phyloP scores from a whole-genome alignment of 768 basidiomycete genomes.

The Collybia mongolica region DNA sequence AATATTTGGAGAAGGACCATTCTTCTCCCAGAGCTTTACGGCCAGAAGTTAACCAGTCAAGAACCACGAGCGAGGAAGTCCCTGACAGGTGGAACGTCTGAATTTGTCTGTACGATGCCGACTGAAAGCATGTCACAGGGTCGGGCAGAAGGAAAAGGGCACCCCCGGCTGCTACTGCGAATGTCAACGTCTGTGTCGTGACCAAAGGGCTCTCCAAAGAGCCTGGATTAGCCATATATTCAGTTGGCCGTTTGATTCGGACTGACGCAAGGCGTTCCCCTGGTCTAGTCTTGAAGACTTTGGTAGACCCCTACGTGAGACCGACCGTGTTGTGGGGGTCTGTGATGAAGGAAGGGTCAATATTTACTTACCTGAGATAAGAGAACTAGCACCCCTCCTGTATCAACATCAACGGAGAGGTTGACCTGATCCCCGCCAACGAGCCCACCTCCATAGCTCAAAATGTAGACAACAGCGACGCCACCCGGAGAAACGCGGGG shows the following conservation, averaged over 20 bases:
- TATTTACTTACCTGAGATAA: slow-evolving; percentile 72
- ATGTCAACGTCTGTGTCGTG: slow-evolving; percentile 67
- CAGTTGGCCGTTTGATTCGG: slow-evolving; percentile 8
- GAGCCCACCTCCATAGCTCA: slow-evolving; percentile 91
- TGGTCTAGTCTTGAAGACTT: slow-evolving; percentile 83
- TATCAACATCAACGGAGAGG: slow-evolving; percentile 59
- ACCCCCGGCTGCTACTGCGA: slow-evolving; percentile 48
- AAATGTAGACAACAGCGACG: slow-evolving; percentile 71
- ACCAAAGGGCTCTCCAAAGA: slow-evolving; percentile 6
- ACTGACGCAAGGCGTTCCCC: slow-evolving; percentile 56
- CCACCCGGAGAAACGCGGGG: slow-evolving; percentile 50
- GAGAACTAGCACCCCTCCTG: slow-evolving; percentile 60
- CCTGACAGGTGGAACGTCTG: slow-evolving; percentile 73
- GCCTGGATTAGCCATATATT: background rate
- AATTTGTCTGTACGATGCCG: slow-evolving; percentile 78
- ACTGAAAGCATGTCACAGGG: slow-evolving; percentile 89
- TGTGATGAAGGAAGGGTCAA: background rate
- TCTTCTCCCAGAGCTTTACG: slow-evolving; percentile 81
- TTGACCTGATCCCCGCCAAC: slow-evolving; percentile 80
- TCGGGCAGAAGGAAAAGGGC: slow-evolving; percentile 84
- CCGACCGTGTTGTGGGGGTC: background rate
- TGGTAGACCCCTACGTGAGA: slow-evolving; percentile 76
- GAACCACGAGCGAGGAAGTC: slow-evolving; percentile 64
- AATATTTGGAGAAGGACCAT: slow-evolving; percentile 86
- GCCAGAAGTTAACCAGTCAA: slow-evolving; percentile 94